Evolutionary conservation across 192 early-diverging fungal genomes (phyloP), one percentile per base, ranked within the genome.

Genomic region (Endogone sp.): DNA sequence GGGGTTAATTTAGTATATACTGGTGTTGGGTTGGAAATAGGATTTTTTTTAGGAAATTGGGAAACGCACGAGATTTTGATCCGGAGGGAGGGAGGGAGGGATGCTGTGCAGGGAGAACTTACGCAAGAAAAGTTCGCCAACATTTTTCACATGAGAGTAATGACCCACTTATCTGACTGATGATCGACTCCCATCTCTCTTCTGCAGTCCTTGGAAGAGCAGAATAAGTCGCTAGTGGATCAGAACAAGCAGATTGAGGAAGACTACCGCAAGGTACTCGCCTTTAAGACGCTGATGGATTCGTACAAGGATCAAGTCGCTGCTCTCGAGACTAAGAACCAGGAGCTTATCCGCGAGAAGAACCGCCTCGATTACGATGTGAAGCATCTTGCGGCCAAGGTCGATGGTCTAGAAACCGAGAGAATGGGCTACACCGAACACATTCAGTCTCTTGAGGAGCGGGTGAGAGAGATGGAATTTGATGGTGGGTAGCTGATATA

Each of bases 301-400:
- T 89, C 87, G 24, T 93, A 92, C 78, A 94, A 95, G 68, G 89
- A 94, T 60, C 92, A 95, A 68, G 85, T 94, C 49, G 75, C 81
- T 25, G 73, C 78, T 29, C 81, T 95, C n/a, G 94, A 97, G 66
- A 82, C 75, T 60, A 89, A 86, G 58, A 92, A 89, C 70, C 84
- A 80, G 29, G 64, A 82, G 24, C 67, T 95, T 21, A 78, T 88
- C 13, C 82, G 86, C 37, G 89, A 93, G 66, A 90, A 91, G 64
- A 81, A 86, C 62, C 89, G 86, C 71, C 68, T 89, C 3, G 86
- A 92, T 62, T 90, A 92, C 71, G 89, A 92, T 59, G 64, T 91
- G 63, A 82, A 78, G 25, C 84, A 91, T 56, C 68, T 82, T 26
- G 75, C 81, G 26, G 78, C 81, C 55, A 89, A 90, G 65, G 49